Percentiles rank a stretch among this genome's conserved stretches.
Conservation (phyloP, 1,284 basidiomycete genomes). For the Apiotrichum montevideense region DNA sequence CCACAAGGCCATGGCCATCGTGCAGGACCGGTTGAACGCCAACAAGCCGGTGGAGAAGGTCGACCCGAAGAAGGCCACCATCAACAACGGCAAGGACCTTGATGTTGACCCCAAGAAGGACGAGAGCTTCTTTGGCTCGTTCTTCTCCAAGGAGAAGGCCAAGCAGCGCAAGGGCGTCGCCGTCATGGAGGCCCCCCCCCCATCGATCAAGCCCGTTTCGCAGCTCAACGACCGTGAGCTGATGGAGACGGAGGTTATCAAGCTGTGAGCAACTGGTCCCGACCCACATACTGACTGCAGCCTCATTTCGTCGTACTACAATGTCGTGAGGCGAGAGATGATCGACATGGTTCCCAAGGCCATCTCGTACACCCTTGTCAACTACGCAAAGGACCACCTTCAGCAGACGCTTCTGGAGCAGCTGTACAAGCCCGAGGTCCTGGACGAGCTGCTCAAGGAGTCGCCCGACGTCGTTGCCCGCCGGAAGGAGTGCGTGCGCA, state of each 20-base stretch:
- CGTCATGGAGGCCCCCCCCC: constrained; percentile 87
- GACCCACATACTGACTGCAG: constrained; percentile 31
- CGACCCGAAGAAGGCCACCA: constrained; percentile 65
- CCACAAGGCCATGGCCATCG: constrained; percentile 90
- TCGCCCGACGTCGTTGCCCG: constrained; percentile 51
- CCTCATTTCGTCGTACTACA: constrained; percentile 88
- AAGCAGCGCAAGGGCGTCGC: constrained; percentile 68
- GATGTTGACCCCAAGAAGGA: constrained; percentile 68
- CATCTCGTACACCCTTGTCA: constrained; percentile 88
- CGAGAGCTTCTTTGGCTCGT: constrained; percentile 88
- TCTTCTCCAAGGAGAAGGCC: constrained; percentile 61
- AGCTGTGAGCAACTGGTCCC: constrained; percentile 51
- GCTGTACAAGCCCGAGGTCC: constrained; percentile 65
- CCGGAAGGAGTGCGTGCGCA: constrained; percentile 40
- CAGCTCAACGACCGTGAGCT: constrained; percentile 83
- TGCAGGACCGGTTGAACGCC: constrained; percentile 75
- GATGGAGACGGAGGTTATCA: constrained; percentile 99
- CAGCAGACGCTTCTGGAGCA: constrained; percentile 30
- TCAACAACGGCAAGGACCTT: constrained; percentile 62
- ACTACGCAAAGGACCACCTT: constrained; percentile 77
- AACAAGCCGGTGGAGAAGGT: constrained; percentile 60
- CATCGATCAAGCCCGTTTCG: constrained; percentile 83
- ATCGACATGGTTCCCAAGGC: constrained; percentile 99
- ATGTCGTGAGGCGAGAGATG: constrained; percentile 97
- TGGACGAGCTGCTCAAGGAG: constrained; percentile 89